These are phyloP conservation scores for Kodamaea neixiangensis DNA, from an alignment of 805 yeast genomes.

Conservation along the genomic window DNA sequence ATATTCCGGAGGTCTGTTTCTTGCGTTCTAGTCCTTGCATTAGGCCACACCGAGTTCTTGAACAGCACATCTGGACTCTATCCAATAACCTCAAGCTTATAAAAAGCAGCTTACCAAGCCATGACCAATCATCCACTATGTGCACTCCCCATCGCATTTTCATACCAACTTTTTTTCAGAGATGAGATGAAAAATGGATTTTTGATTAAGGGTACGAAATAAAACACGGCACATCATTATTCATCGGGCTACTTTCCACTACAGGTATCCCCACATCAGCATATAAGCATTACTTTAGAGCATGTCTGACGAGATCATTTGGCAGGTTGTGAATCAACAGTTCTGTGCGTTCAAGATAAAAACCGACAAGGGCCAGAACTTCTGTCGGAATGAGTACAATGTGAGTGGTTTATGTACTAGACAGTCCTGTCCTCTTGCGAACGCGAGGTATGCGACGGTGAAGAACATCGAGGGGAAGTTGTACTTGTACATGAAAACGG, in stretches of 20 bases:
- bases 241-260: not conserved
- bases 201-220: not conserved
- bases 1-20: not conserved
- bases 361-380: conserved; percentile 85
- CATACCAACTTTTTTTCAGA: conserved; percentile 5
- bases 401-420: conserved; percentile 93
- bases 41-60: not conserved
- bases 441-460: conserved; percentile 86
- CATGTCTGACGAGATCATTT: conserved; percentile 80
- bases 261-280: not conserved
- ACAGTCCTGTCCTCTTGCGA: conserved; percentile 95
- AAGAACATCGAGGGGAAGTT: conserved; percentile 77
- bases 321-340: conserved; percentile 96
- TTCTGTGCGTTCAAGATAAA: conserved; percentile 93
- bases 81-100: not conserved
- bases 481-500: conserved; percentile 92
- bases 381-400: conserved; percentile 95
- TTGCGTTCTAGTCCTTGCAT: not conserved
- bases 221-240: not conserved
- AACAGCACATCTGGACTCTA: not conserved
- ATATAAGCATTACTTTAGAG: not conserved
- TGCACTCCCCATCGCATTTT: conserved; percentile 6
- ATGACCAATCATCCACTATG: not conserved
- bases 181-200: conserved; percentile 6
- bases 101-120: conserved; percentile 2